A percentile compares a stretch with the other conserved stretches of the same genome.
phyloP scores from a whole-genome alignment of 1,139 yeast genomes.

The Nakaseomyces sp. region DNA sequence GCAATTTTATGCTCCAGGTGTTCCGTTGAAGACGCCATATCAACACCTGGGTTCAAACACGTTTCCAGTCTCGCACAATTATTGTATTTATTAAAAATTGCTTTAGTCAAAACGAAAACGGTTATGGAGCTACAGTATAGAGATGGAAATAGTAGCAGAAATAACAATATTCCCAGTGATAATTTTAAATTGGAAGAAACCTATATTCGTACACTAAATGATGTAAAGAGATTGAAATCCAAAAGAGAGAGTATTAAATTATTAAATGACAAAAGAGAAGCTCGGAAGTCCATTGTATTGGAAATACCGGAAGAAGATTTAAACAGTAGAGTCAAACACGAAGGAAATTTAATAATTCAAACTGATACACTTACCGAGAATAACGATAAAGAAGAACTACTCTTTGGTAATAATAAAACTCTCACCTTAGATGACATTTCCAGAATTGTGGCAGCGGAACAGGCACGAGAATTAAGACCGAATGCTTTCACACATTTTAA shows the following conservation, averaged over 20 bases:
- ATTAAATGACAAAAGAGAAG: slow-evolving; percentile 48
- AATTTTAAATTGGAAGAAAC: slow-evolving; percentile 35
- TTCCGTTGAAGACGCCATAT: slow-evolving; percentile 40
- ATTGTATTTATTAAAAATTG: slow-evolving; percentile 70
- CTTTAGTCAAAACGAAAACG: slow-evolving; percentile 66
- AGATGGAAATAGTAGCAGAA: slow-evolving; percentile 14
- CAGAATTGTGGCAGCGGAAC: slow-evolving; percentile 93
- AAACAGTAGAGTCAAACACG: slow-evolving; percentile 9
- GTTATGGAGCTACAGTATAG: slow-evolving; percentile 47
- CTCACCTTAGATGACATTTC: slow-evolving; percentile 94
- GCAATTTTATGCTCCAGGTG: slow-evolving; percentile 52
- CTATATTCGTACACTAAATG: slow-evolving; percentile 63
- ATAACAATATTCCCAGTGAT: background rate
- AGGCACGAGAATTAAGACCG: slow-evolving; percentile 76
- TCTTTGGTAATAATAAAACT: slow-evolving; percentile 72
- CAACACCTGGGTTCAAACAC: slow-evolving; percentile 48
- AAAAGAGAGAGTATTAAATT: slow-evolving; percentile 62
- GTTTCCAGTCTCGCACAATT: slow-evolving; percentile 67
- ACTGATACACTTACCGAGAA: slow-evolving; percentile 20
- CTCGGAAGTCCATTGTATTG: slow-evolving; percentile 47
- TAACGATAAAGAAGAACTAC: slow-evolving; percentile 37
- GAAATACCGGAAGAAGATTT: slow-evolving; percentile 36
- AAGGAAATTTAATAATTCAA: slow-evolving; percentile 20
- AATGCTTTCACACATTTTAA: slow-evolving; percentile 31
- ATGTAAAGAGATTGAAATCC: slow-evolving; percentile 69